Base-by-base conservation (phyloP, 805 yeast genomes). In the Ogataea nonfermentans region DNA sequence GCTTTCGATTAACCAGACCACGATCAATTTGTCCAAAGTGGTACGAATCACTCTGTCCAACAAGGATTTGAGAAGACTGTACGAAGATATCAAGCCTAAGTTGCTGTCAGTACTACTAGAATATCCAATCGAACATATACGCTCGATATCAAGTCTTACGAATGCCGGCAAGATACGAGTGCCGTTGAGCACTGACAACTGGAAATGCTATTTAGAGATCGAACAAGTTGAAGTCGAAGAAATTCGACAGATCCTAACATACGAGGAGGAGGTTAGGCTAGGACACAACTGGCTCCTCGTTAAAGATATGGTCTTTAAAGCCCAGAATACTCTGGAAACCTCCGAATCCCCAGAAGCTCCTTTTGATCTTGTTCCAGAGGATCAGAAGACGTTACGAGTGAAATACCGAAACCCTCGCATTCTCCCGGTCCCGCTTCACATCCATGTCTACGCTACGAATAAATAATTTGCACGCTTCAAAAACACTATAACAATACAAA, bases 121-220 rank as follows among this genome's bases (percentile, higher is more conserved):
- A 23, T 37, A 35, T 11, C 39, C 42, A 2, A 41, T 42, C 22
- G 57, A 52, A 2, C 58, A 56, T 25, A 31, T 59, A 26, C 13
- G 24, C 3, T 32, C 49, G 2, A 42, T 46, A 28, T 26, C 48
- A 14, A 38, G 39, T 10, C 29, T 34, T 12, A 34, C 31, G 3
- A 41, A 19, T 17, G 29, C 34, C 4, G 40, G 37, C 3, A 32
- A 47, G 11, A 36, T 53, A 14, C 41, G 43, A 25, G 32, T 55
- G 9, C 58, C 54, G 2, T 35, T 57, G 28, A 38, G 12, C 15
- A 55, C 57, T 9, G 55, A 51, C 2, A 40, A 44, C 8, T 59
- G 63, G 61, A 48, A 45, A 29, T 54, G 59, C 19, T 48, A 40
- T 34, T 32, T 59, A 12, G 42, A 49, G 10, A 53, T 56, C 15